Conservation (phyloP, 2,329 filamentous ascomycete species). For the Eutypa lata region DNA sequence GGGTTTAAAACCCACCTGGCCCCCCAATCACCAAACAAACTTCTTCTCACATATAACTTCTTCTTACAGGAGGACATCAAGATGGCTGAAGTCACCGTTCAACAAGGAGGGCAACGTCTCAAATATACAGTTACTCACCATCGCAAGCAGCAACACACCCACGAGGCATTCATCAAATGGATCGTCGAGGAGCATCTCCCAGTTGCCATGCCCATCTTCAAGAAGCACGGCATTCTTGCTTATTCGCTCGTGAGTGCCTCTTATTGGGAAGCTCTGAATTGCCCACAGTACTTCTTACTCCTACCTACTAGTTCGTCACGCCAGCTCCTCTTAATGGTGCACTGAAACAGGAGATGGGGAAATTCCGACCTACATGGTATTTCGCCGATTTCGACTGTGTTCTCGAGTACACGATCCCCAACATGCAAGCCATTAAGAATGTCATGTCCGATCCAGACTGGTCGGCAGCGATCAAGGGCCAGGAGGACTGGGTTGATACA, state of each 20-base stretch:
- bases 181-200: constrained; percentile 26
- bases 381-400: constrained; percentile 26
- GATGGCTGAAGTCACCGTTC: too few relatives aligned
- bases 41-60: too few relatives aligned
- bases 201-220: constrained; percentile 24
- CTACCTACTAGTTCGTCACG: constrained; percentile 22
- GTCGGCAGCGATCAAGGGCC: constrained; percentile 17
- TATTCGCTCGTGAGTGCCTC: constrained; percentile 24
- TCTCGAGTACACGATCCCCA: constrained; percentile 24
- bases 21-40: too few relatives aligned
- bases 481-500: constrained; percentile 28
- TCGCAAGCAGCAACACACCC: constrained; percentile 24
- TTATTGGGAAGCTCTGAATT: neutral
- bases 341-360: constrained; percentile 14
- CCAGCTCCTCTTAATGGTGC: constrained; percentile 16
- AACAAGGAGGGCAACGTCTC: constrained; percentile 8
- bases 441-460: constrained; percentile 25
- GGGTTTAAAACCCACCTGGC: too few relatives aligned
- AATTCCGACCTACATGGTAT: constrained; percentile 12
- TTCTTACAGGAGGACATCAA: too few relatives aligned
- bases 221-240: constrained; percentile 19
- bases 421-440: constrained; percentile 14
- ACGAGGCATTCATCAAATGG: constrained; percentile 30
- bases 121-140: constrained; percentile 28
- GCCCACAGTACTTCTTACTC: constrained; percentile 1